phyloP scores from a whole-genome alignment of 2,329 filamentous ascomycete genomes.

The Fusarium goolgardi region DNA sequence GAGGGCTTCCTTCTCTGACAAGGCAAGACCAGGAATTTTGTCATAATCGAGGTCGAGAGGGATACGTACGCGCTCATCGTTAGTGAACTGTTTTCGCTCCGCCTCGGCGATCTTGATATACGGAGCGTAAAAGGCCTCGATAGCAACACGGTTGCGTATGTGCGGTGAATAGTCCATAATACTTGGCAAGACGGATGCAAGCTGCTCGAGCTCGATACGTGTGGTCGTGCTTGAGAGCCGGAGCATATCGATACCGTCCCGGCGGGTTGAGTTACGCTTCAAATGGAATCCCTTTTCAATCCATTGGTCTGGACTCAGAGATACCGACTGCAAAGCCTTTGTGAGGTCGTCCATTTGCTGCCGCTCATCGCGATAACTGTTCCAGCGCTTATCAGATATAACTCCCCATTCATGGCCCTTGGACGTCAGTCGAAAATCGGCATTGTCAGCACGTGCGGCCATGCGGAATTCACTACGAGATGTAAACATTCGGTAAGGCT shows the following conservation, averaged over 20 bases:
- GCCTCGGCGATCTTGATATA: slow-evolving; percentile 81
- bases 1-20: slow-evolving; percentile 80
- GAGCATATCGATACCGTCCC: slow-evolving; percentile 83
- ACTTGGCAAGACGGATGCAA: slow-evolving; percentile 68
- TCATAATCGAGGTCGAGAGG: slow-evolving; percentile 83
- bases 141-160: slow-evolving; percentile 76
- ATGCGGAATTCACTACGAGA: slow-evolving; percentile 95
- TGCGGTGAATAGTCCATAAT: slow-evolving; percentile 65
- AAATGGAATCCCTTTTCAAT: slow-evolving; percentile 75
- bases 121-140: slow-evolving; percentile 88
- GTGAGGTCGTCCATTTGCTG: slow-evolving; percentile 75
- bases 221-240: slow-evolving; percentile 69
- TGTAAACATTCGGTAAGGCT: slow-evolving; percentile 99
- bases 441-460: slow-evolving; percentile 91
- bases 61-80: slow-evolving; percentile 80
- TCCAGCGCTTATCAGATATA: slow-evolving; percentile 83
- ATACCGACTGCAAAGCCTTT: slow-evolving; percentile 67
- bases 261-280: slow-evolving; percentile 72
- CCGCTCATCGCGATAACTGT: slow-evolving; percentile 72
- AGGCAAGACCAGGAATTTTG: slow-evolving; percentile 76
- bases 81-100: slow-evolving; percentile 73
- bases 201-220: slow-evolving; percentile 59
- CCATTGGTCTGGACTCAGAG: slow-evolving; percentile 74
- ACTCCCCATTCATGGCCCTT: slow-evolving; percentile 82
- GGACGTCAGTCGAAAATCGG: slow-evolving; percentile 84